phyloP scores from a whole-genome alignment of 495 filamentous ascomycete genomes.

The Hypoxylon rickii region DNA sequence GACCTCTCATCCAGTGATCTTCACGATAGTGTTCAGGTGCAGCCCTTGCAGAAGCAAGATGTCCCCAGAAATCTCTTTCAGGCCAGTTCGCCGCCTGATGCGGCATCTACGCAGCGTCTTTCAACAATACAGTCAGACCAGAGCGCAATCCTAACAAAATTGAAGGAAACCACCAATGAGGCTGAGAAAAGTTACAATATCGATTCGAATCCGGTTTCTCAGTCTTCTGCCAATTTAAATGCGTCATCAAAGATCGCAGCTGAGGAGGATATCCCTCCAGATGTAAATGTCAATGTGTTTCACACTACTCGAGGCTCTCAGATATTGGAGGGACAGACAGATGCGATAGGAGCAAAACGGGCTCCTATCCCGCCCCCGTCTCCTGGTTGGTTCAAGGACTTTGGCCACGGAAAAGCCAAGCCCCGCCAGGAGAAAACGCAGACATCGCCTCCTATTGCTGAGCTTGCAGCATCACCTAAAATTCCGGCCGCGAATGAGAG shows the following conservation, averaged over 20 bases:
- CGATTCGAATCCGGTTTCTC: constrained; percentile 2
- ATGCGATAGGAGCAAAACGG: constrained; percentile 11
- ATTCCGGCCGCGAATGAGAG: constrained; percentile 26
- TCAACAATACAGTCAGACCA: constrained; percentile 36
- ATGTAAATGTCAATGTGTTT: constrained; percentile 46
- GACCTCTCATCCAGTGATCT: not conserved
- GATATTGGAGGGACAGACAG: constrained; percentile 37
- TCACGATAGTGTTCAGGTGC: constrained; percentile 1
- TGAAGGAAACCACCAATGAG: constrained; percentile 29
- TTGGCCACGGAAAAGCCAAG: constrained; percentile 29
- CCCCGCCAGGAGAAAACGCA: constrained; percentile 13
- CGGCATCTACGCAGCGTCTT: constrained; percentile 8
- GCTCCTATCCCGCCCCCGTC: constrained; percentile 19
- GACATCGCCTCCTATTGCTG: constrained; percentile 24
- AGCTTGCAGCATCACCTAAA: constrained; percentile 6
- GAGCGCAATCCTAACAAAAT: constrained; percentile 45
- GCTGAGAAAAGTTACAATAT: constrained; percentile 10
- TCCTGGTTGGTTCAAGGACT: constrained; percentile 40
- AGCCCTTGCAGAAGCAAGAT: constrained; percentile 5
- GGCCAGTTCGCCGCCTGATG: constrained; percentile 2
- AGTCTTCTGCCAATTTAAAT: constrained; percentile 11
- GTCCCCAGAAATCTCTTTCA: constrained; percentile 7
- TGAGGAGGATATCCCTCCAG: constrained; percentile 27
- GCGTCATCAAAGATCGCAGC: constrained; percentile 25
- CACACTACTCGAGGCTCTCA: constrained; percentile 41